Evolutionary conservation across 352 stramenopile genomes (phyloP), one percentile per base, ranked within the genome.

Genomic region (Lagenidium sp.): DNA sequence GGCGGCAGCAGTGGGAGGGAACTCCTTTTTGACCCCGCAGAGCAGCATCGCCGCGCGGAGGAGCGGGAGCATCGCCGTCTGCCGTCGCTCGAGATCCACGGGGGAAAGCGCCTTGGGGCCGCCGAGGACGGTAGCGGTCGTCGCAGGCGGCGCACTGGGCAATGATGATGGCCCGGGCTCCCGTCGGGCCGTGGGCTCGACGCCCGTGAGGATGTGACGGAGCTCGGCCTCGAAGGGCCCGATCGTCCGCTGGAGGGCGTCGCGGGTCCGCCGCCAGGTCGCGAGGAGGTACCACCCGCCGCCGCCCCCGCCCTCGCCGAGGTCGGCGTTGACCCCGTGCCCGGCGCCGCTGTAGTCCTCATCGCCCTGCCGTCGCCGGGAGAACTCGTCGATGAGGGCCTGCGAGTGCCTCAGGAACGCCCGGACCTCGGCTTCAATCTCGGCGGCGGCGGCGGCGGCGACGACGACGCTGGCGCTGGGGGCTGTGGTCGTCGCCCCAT

Each of bases 251-350:
- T 61, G 53, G 19, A 81, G 60, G 6, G 16, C 38, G 4, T 47
- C 37, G 21, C 51, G 56, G 6, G 60, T 53, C 13, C 35, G 19
- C 15, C 58, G 39, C 19, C 74, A 57, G 5, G 54, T 35, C 1
- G 55, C 49, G 1, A 78, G 18, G 4, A 84, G 36, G 10, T 74
- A 56, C 43, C 80, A 82, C 1, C 74, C 74, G 2, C 70, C 64
- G 10, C 74, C 66, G 3, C 60, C 57, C 41, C 50, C 49, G 6
- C 46, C 50, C 22, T 65, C 53, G 1, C 48, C 50, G 6, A 62
- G 53, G 36, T 50, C 47, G 0, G 44, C 29, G 6, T 49, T 53
- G 0, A 44, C 37, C n/a, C 66, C 66, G 36, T 82, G 69, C 4
- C 57, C 43, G 0, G 47, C 54, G 6, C 45, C 50, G 35, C 78